Evolutionary conservation across 2,329 filamentous ascomycete species (phyloP).

Genomic region (Metarhizium guizhouense): DNA sequence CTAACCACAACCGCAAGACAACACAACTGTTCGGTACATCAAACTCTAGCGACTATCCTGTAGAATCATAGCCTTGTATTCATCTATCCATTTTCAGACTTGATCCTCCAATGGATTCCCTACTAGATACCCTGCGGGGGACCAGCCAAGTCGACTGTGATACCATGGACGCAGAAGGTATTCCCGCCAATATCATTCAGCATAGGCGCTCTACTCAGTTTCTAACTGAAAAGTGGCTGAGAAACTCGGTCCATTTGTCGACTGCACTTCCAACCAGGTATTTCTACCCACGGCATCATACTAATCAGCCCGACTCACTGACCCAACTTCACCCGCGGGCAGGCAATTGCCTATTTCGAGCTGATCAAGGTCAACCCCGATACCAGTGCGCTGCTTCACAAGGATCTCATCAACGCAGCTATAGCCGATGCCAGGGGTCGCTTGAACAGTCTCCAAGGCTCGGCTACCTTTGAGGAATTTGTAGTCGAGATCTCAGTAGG

Average conservation of each 20-base stretch:
- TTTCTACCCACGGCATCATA: neutral
- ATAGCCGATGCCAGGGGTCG: constrained; percentile 14
- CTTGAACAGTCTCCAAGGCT: constrained; percentile 10
- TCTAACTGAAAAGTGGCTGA: neutral
- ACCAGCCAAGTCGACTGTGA: constrained; percentile 25
- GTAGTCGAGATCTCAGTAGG: constrained; percentile 46
- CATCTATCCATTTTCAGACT: no score
- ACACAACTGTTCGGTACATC: neutral
- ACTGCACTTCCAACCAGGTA: constrained; percentile 28
- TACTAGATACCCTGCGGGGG: constrained; percentile 19
- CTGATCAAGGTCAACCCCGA: constrained; percentile 14
- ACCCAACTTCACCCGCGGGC: neutral
- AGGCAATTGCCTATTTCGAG: constrained; percentile 26
- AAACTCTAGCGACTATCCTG: neutral
- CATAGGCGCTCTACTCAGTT: no score
- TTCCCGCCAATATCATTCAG: neutral
- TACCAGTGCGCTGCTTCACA: constrained; percentile 13
- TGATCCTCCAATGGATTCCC: constrained; percentile 13
- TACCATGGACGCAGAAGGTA: constrained; percentile 26
- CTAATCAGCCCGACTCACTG: neutral
- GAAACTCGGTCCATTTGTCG: constrained; percentile 24
- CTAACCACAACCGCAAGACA: neutral
- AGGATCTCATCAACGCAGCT: constrained; percentile 20
- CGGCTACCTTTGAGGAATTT: constrained; percentile 31
- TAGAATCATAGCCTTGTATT: no score